phyloP scores from a whole-genome alignment of 1,139 yeast genomes.

The Eremothecium sinecaudum region DNA sequence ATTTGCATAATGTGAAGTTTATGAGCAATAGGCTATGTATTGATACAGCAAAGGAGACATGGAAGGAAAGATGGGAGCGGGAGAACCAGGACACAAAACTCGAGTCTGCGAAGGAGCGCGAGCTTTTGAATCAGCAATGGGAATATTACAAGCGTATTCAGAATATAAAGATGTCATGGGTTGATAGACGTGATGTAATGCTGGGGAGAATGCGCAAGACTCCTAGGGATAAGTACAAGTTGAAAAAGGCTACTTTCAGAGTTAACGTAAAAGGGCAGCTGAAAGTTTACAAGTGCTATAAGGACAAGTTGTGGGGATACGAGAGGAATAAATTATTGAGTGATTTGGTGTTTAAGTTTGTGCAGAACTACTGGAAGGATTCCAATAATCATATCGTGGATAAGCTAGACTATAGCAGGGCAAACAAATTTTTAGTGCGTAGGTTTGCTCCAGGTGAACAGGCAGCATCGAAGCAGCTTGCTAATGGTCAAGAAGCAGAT shows the following conservation, averaged over 20 bases:
- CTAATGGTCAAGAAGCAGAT: slow-evolving; percentile 21
- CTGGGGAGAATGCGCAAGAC: slow-evolving; percentile 56
- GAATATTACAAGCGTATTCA: slow-evolving; percentile 35
- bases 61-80: slow-evolving; percentile 37
- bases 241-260: slow-evolving; percentile 55
- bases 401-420: slow-evolving; percentile 32
- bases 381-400: slow-evolving; percentile 77
- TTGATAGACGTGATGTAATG: slow-evolving; percentile 41
- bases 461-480: slow-evolving; percentile 10
- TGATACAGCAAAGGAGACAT: slow-evolving; percentile 40
- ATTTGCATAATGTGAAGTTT: slow-evolving; percentile 61
- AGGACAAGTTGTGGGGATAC: slow-evolving; percentile 84
- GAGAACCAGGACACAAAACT: slow-evolving; percentile 34
- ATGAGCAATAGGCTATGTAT: slow-evolving; percentile 63
- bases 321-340: slow-evolving; percentile 54
- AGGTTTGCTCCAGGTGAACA: slow-evolving; percentile 15
- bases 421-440: slow-evolving; percentile 7
- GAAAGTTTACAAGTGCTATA: slow-evolving; percentile 48
- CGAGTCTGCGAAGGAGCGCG: slow-evolving; percentile 23
- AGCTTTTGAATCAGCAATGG: slow-evolving; percentile 33
- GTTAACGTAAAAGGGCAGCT: slow-evolving; percentile 53
- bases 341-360: slow-evolving; percentile 55
- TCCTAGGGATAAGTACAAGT: slow-evolving; percentile 37
- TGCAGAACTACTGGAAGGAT: slow-evolving; percentile 62
- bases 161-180: slow-evolving; percentile 35